These are phyloP conservation scores for Eucalyptus marginata DNA, from an alignment of 345 rosid genomes.

Conservation along the genomic window DNA sequence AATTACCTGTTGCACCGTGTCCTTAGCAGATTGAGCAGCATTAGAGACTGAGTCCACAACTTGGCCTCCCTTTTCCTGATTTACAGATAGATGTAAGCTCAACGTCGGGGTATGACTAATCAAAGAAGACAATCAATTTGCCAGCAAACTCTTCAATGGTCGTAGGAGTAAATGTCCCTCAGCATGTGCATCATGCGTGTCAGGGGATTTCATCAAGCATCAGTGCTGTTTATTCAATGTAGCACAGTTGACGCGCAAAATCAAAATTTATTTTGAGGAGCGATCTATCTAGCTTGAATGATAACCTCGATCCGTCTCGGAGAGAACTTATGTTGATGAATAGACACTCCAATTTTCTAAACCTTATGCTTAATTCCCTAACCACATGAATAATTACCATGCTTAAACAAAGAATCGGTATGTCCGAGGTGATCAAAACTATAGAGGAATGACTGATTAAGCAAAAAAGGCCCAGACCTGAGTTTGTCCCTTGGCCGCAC, in stretches of 20 bases:
- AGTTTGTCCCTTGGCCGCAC: conserved; percentile 46
- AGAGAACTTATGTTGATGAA: background rate
- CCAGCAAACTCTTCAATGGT: background rate
- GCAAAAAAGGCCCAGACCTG: conserved; percentile 9
- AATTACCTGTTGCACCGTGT: conserved; percentile 34
- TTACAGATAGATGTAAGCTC: background rate
- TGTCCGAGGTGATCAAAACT: background rate
- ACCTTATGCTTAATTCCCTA: background rate
- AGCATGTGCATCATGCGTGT: background rate
- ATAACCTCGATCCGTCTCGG: background rate
- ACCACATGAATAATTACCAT: background rate
- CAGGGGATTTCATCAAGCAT: background rate
- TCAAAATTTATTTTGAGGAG: background rate
- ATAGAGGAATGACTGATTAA: background rate
- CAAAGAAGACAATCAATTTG: background rate
- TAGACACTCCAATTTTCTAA: background rate
- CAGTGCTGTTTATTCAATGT: background rate
- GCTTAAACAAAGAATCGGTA: background rate
- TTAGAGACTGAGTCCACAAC: conserved; percentile 38
- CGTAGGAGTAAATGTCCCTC: background rate
- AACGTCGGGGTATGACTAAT: background rate
- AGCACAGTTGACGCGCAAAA: background rate
- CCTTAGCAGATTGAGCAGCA: conserved; percentile 57
- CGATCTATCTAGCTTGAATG: background rate
- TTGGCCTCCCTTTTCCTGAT: conserved; percentile 45